Base-by-base conservation (phyloP, 2,329 filamentous ascomycete species). In the Botryotinia globosa region DNA sequence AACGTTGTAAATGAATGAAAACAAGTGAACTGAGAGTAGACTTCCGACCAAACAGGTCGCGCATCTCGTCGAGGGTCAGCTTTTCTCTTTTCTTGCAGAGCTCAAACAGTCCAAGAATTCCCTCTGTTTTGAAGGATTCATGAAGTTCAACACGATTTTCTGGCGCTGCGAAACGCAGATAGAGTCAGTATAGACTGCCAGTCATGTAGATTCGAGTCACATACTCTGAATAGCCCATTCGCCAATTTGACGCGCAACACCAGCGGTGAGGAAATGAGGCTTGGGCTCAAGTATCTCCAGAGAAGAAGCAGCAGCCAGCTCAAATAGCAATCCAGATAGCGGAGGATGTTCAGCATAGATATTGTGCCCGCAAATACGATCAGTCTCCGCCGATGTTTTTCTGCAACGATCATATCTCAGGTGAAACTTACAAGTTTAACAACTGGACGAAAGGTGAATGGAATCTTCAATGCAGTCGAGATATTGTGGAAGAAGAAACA, bases 331-430 rank as follows among this genome's bases (percentile, higher is more conserved):
- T n/a, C 25, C 48, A n/a, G 48, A 12, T n/a, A n/a, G 14, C 3
- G 25, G 48, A 14, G 10, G 22, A n/a, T 51, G 25, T 14, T n/a
- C 25, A n/a, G 22, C 14, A 12, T n/a, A 51, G 25, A 51, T n/a
- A n/a, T 51, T 3, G 48, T 51, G 25, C 25, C 48, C n/a, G 3
- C 4, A 51, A 0, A 4, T 25, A 7, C 10, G n/a, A n/a, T 51
- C 0, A 51, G 48, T 51, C 4, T 25, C 14, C 48, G 0, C 25
- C 4, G 1, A 6, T 25, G 0, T 51, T 1, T 10, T 6, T 14
- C 22, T 14, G 22, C 10, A 51, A 12, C 5, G 6, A n/a, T 14
- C 14, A 51, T 10, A 22, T 48, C 44, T 1, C 5, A 2, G 5
- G 16, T 45, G 44, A 14, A 51, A n/a, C 48, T 51, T 7, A n/a